Evolutionary conservation across 208 protist species (phyloP), one percentile per base, ranked within the genome.

Genomic region (Phytomonas sp.): DNA sequence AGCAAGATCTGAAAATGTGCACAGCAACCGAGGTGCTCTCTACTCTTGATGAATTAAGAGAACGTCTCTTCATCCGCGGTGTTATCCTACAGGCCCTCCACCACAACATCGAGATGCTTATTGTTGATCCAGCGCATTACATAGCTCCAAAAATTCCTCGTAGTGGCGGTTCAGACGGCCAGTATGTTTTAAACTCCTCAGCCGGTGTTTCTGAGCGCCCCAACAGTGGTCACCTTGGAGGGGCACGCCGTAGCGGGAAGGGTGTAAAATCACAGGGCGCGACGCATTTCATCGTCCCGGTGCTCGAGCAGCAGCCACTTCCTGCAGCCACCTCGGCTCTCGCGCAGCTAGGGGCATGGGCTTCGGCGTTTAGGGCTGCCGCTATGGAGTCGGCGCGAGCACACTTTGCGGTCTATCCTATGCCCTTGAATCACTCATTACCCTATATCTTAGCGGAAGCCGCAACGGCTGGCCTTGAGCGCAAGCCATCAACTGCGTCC

Each of bases 31-130:
- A 56, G 45, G 45, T 56, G 16, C 63, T 95, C 14, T 68, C 52
- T n/a, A 33, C 86, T 5, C 52, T 95, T 14, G 87, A 93, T 70
- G 56, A 84, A 23, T 74, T 95, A 33, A 85, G 90, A 60, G 76
- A 75, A 60, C 69, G 66, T 36, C 67, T 95, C 16, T 95, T 91
- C 76, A 61, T 71, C 56, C 87, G 86, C 29, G 90, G 87, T 16
- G 77, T 77, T 32, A 68, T 78, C 5, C 81, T 95, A 10, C 76
- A 81, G 49, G 73, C 82, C 34, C 70, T 95, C 52, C 73, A 80
- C 26, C 82, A 86, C 76, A 71, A 76, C 19, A 75, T 93, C 0
- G 87, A 93, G 69, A 69, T 92, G 67, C 74, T 82, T 60, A 78
- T 77, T 29, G 61, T 95, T 6, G 70, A 79, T 16, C 76, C 86